Base-by-base conservation (phyloP, 352 stramenopile species). In the Pythium brachiatum region DNA sequence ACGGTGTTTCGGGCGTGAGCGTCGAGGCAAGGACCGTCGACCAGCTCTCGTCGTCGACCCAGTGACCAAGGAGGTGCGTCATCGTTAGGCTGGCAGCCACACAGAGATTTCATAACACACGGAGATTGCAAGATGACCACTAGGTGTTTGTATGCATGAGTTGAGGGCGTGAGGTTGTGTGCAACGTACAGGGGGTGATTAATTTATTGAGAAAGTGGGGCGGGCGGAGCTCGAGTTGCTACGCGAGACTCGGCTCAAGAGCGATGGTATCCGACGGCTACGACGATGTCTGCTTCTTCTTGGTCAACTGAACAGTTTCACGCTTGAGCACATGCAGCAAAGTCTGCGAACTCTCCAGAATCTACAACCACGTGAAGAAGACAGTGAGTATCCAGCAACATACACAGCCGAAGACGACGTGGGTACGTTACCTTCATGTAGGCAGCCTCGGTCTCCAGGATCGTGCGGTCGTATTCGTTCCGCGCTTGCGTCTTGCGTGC, bases 321-420 rank as follows among this genome's bases (percentile, higher is more conserved):
- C 93, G 76, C 75, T 98, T 97, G 64, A 98, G 90, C 62, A 98
- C 94, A 62, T 98, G 89, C 11, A 98, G 83, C 58, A 98, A 75
- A 36, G 94, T 98, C 72, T 98, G 92, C 39, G 90, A 98, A 60
- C 79, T 95, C 74, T 98, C 92, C 41, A 98, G 74, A 64, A 98
- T 98, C 88, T 85, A 56, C 20, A 8, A 51, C n/a, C 32, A 13
- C 20, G 21, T 32, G 15, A 26, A 48, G 44, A 57, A 1, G 29
- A 56, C 29, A 9, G 32, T 47, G 26, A 52, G 25, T 38, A 39
- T 41, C 48, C 34, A 50, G 20, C 29, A 9, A 34, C 9, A 34
- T 34, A 5, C 5, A 34, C 5, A 9, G 29, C 5, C 9, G 29
- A 34, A 34, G 29, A 34, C 29, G n/a, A 48, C 18, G 5, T 7